Base-by-base conservation (phyloP, 2,329 filamentous ascomycete genomes). In the Arthrobotrys iridis region DNA sequence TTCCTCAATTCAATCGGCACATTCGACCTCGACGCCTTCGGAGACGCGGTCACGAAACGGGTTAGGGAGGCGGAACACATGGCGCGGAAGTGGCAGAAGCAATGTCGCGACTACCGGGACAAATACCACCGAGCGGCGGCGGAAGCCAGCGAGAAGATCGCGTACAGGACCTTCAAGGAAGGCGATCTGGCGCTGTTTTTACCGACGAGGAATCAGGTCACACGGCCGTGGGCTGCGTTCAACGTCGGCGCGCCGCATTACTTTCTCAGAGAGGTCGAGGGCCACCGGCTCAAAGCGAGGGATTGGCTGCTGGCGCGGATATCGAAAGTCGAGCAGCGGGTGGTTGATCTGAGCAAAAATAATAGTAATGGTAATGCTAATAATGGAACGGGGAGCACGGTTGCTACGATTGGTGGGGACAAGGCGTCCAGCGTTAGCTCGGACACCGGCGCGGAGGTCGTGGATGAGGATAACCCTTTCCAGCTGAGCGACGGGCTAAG, bases 281-380 rank as follows among this genome's bases (percentile, higher is more conserved):
- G 87, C 0, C 96, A 99, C 82, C 90, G 92, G 75, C 85, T 99
- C 4, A 88, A 90, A 28, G 90, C 89, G 52, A 88, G 94, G 35
- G 95, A 99, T 81, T 99, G 95, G 93, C 88, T 99, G n/a, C 90
- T 99, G 5, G 95, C 95, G 6, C 90, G 95, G 13, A 98, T 99
- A 71, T 89, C 89, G 10, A 93, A 92, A 77, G 89, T 98, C 20
- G 93, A 98, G 83, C 93, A 97, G 81, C 91, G 93, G 2, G 90
- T 98, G 2, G 95, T 99, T 0, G 93, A 99, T 81, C 85, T 98
- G 4, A 95, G 92, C 13, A 93, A 91, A 83, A 43, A 43, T n/a
- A 15, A 18, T 2, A 22, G 18, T 2, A 43, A 43, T n/a, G 15
- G 18, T 2, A 22, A 28, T 2, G 50, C 28, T 7, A 30, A n/a